phyloP scores from a whole-genome alignment of 192 early-diverging fungal species.

The Funneliformis mosseae region DNA sequence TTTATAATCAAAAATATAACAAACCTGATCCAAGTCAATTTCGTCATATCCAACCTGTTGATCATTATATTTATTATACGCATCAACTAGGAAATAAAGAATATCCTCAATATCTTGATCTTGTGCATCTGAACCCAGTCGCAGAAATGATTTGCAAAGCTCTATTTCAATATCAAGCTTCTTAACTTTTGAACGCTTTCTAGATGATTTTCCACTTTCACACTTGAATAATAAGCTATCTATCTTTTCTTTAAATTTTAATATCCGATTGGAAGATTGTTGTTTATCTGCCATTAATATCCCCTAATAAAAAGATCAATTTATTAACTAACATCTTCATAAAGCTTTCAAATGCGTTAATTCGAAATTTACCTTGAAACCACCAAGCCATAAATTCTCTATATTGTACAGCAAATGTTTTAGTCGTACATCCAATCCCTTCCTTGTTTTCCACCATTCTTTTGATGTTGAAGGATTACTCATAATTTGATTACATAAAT shows the following conservation, averaged over 20 bases:
- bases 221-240: neutral
- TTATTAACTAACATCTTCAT: slow-evolving; percentile 8
- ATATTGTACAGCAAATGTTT: slow-evolving; percentile 63
- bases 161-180: slow-evolving; percentile 59
- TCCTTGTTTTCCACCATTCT: slow-evolving; percentile 82
- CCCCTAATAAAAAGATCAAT: slow-evolving; percentile 31
- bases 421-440: slow-evolving; percentile 71
- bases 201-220: slow-evolving; percentile 23
- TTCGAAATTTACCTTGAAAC: slow-evolving; percentile 64
- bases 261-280: neutral
- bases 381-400: slow-evolving; percentile 85
- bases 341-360: neutral
- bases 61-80: slow-evolving; percentile 57
- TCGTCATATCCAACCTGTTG: slow-evolving; percentile 58
- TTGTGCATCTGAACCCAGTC: slow-evolving; percentile 55
- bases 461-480: slow-evolving; percentile 48
- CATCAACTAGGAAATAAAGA: slow-evolving; percentile 66
- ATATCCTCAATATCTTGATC: slow-evolving; percentile 69
- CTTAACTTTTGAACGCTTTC: slow-evolving; percentile 31
- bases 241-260: slow-evolving; percentile 9
- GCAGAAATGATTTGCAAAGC: slow-evolving; percentile 57
- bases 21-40: slow-evolving; percentile 51
- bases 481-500: slow-evolving; percentile 70
- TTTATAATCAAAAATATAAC: neutral
- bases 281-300: slow-evolving; percentile 44